A percentile compares a stretch with the other conserved stretches of the same genome.
phyloP scores from a whole-genome alignment of 352 stramenopile genomes.

The Blastocystis hominis region DNA sequence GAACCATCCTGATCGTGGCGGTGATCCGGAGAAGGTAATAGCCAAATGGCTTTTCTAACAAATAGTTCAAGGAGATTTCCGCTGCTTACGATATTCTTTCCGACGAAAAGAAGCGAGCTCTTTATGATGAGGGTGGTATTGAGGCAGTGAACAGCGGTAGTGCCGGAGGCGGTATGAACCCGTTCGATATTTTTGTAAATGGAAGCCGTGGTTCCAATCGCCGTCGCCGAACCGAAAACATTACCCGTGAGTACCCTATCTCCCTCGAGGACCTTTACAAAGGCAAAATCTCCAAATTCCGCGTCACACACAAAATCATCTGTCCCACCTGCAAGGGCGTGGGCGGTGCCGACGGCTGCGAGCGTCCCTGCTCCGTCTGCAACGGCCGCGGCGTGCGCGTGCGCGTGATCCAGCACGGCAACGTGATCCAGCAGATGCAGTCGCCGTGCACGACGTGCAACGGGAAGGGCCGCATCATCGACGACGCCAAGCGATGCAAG shows the following conservation, averaged over 20 bases:
- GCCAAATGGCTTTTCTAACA: slow-evolving; percentile 63
- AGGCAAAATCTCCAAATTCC: slow-evolving; percentile 92
- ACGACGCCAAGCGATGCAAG: slow-evolving; percentile 82
- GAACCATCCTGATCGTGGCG: slow-evolving; percentile 95
- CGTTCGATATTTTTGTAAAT: slow-evolving; percentile 81
- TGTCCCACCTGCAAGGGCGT: slow-evolving; percentile 75
- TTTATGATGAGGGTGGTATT: slow-evolving; percentile 88
- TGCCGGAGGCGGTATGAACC: slow-evolving; percentile 65
- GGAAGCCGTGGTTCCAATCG: slow-evolving; percentile 66
- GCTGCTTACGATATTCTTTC: slow-evolving; percentile 90
- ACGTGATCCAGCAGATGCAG: slow-evolving; percentile 96
- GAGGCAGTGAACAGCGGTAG: slow-evolving; percentile 85
- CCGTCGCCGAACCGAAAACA: slow-evolving; percentile 83
- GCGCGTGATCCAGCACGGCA: slow-evolving; percentile 88
- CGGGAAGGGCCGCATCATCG: slow-evolving; percentile 83
- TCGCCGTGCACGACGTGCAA: slow-evolving; percentile 81
- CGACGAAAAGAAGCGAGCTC: slow-evolving; percentile 77
- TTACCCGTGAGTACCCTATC: slow-evolving; percentile 86
- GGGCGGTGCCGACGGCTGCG: slow-evolving; percentile 80
- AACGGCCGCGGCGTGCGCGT: slow-evolving; percentile 84
- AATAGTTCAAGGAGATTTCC: slow-evolving; percentile 79
- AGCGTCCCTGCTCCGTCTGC: slow-evolving; percentile 83
- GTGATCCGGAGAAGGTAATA: slow-evolving; percentile 82
- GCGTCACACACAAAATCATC: slow-evolving; percentile 85
- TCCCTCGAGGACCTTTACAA: slow-evolving; percentile 97